Conservation (phyloP, 2,329 filamentous ascomycete genomes). For the Graphium sp. region DNA sequence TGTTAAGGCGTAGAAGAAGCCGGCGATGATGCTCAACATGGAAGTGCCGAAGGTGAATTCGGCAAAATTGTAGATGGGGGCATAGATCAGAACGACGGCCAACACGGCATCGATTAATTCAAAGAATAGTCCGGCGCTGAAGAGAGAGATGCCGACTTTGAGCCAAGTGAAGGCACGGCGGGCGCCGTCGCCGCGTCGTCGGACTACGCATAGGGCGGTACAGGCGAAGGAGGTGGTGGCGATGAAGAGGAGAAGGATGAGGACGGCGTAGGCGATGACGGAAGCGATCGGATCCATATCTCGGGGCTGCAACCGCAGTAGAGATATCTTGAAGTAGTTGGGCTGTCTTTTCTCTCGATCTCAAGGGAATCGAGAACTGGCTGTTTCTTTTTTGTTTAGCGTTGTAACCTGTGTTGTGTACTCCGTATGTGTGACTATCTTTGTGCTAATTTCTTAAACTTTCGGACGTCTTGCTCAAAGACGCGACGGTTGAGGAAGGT, state of each 20-base stretch:
- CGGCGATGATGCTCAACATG: not conserved
- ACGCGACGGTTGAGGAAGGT: no score
- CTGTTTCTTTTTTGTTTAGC: no score
- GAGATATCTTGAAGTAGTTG: no score
- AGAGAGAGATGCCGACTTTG: not conserved
- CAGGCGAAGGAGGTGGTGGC: not conserved
- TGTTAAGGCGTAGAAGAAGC: no score
- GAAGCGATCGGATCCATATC: no score
- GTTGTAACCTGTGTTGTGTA: no score
- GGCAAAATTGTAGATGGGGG: not conserved
- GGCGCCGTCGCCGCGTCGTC: not conserved
- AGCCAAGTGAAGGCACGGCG: conserved; percentile 1
- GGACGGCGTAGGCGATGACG: not conserved
- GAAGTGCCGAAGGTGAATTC: not conserved
- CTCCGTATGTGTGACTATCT: no score
- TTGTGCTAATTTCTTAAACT: no score
- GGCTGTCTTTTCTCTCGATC: no score
- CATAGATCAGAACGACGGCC: not conserved
- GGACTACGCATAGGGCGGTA: not conserved
- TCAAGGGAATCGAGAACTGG: no score
- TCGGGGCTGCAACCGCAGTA: no score
- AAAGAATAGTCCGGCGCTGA: not conserved
- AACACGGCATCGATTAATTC: not conserved
- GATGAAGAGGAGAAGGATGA: not conserved
- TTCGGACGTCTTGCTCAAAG: no score